A percentile compares a stretch with the other conserved stretches of the same genome.
phyloP scores from a whole-genome alignment of 345 rosid species.

The Eucalyptus albens region DNA sequence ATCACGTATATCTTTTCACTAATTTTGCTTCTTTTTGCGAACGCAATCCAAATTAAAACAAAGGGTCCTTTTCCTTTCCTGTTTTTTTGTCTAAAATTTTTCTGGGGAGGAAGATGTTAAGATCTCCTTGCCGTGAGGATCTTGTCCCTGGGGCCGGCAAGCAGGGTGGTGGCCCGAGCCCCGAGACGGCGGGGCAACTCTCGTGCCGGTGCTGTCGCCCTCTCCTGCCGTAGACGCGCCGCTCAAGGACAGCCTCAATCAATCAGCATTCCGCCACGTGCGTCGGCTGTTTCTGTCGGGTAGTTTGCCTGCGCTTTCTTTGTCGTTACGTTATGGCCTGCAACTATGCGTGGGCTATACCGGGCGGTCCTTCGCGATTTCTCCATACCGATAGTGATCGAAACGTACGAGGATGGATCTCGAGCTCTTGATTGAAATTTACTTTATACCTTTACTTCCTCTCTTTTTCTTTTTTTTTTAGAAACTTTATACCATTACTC shows the following conservation, averaged over 20 bases:
- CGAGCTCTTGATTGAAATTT: not conserved
- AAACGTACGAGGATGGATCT: not conserved
- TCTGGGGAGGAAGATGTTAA: not conserved
- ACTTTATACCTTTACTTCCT: not conserved
- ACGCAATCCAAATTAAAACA: not conserved
- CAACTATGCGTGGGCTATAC: too few relatives aligned
- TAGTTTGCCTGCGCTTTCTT: too few relatives aligned
- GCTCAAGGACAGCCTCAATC: not conserved
- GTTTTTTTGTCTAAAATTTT: accelerated
- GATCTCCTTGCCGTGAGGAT: not conserved
- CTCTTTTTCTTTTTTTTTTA: too few relatives aligned
- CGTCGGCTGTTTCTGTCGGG: not conserved
- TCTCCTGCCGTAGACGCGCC: not conserved
- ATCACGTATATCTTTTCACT: not conserved
- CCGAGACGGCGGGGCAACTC: not conserved
- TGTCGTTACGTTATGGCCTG: too few relatives aligned
- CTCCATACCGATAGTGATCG: not conserved
- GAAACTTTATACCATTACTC: too few relatives aligned
- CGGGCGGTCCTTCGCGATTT: not conserved
- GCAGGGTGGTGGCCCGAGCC: not conserved
- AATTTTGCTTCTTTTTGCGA: not conserved
- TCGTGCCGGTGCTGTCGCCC: not conserved
- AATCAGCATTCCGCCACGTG: not conserved
- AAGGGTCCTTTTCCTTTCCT: not conserved
- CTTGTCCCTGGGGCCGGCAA: not conserved